Conservation (phyloP, 257 asterid genomes). For the Plantago elongata region DNA sequence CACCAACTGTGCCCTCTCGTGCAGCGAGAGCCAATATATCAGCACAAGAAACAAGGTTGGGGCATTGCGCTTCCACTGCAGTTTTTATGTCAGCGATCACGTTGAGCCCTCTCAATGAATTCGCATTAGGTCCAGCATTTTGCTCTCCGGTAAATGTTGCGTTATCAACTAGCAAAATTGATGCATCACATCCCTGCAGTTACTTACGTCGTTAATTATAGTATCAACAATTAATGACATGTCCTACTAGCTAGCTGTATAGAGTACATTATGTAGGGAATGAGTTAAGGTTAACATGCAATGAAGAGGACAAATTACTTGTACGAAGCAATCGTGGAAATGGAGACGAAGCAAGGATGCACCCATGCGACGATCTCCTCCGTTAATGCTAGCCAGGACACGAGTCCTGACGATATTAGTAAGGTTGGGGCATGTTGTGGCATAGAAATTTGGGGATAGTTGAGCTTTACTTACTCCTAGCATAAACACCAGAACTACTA, state of each 20-base stretch:
- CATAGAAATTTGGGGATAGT: slow-evolving; percentile 46
- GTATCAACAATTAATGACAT: neutral
- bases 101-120: slow-evolving; percentile 64
- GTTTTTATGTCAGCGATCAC: slow-evolving; percentile 66
- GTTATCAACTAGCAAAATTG: slow-evolving; percentile 59
- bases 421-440: slow-evolving; percentile 44
- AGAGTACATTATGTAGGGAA: neutral
- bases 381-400: slow-evolving; percentile 36
- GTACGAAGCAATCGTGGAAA: slow-evolving; percentile 53
- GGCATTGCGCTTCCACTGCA: slow-evolving; percentile 46
- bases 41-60: slow-evolving; percentile 63
- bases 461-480: slow-evolving; percentile 42
- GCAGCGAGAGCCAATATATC: slow-evolving; percentile 69
- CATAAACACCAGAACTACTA: slow-evolving; percentile 24
- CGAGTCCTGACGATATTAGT: slow-evolving; percentile 35
- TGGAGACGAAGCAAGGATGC: slow-evolving; percentile 60
- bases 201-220: neutral
- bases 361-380: slow-evolving; percentile 43
- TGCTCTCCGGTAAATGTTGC: slow-evolving; percentile 64
- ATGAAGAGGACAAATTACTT: slow-evolving; percentile 22
- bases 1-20: slow-evolving; percentile 60
- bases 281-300: no score
- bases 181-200: slow-evolving; percentile 75
- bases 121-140: slow-evolving; percentile 53
- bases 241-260: neutral